Base-by-base conservation (phyloP, 2,329 filamentous ascomycete genomes). In the Juglanconis oblonga region DNA sequence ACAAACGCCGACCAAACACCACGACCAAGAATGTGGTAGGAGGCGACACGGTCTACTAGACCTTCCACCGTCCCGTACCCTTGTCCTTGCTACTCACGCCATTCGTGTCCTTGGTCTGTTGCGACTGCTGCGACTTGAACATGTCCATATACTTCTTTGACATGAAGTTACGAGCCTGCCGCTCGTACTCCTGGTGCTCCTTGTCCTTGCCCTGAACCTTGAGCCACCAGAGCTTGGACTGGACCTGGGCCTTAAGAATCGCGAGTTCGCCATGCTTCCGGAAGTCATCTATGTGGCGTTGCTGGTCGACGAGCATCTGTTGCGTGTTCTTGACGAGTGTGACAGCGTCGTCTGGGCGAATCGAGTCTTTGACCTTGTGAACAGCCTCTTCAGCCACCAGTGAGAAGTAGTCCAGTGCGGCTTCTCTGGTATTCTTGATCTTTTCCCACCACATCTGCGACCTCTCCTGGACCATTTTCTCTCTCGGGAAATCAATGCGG, bases 141-240 rank as follows among this genome's bases (percentile, higher is more conserved):
- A 69, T 68, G 56, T 67, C 69, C 33, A 68, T 66, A 17, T 70
- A 64, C 66, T 75, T 77, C 58, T 73, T 69, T 24, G 73, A 71
- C 55, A 80, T 64, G 61, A 77, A 79, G 1, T 65, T 63, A 53
- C 74, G 74, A 9, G 83, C 84, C 64, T 82, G 82, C 55, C 68
- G 71, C 58, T 77, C 73, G 62, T 83, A 83, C 60, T 76, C 74
- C 3, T 72, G 62, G 1, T 75, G 58, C 64, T 83, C 80, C 14
- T 78, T 74, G 3, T 67, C 69, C 65, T 78, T 80, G 24, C 81
- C 81, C 54, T 77, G 81, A 36, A 84, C 53, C 68, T 78, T 81
- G 53, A 87, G 72, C 82, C 83, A 87, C 73, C 80, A 77, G 36
- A 86, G 74, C 69, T 80, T 84, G 13, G 84, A 84, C 48, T 74